Evolutionary conservation across 2,329 filamentous ascomycete species (phyloP), one percentile per base, ranked within the genome.

Genomic region (Xylariaceae sp.): DNA sequence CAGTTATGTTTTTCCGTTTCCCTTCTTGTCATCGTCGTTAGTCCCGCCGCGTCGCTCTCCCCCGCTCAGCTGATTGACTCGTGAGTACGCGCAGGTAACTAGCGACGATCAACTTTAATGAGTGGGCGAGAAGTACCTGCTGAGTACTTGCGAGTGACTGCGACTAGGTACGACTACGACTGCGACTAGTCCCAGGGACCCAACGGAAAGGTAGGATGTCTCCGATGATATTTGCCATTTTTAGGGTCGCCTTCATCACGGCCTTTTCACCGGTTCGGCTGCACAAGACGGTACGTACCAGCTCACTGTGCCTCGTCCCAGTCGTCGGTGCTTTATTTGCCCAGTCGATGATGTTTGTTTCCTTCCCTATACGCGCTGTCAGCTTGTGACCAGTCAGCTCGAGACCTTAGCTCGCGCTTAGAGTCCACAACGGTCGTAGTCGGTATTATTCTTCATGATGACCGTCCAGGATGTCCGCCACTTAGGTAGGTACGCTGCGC

Each of bases 381-480:
- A 49, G 54, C 51, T 55, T 56, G 48, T 61, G 49, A 58, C 51
- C 54, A 51, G 51, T 59, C 56, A 61, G 53, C 15, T 51, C 50
- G 52, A 44, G 23, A 47, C 18, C 44, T 51, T 17, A 52, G 57
- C 55, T 57, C 62, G 59, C 59, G 62, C 62, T 60, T 62, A 60
- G 53, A 45, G 44, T 56, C 45, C 49, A 47, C 52, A 56, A 45
- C 59, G 35, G 56, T 56, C 55, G 52, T 58, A 53, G 57, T 59
- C 4, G 23, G 23, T 30, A 30, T 30, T 30, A 59, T 54, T 59
- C 54, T 58, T 55, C 51, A 34, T 58, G 45, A 58, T 60, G 49
- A 17, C 49, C 56, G 51, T 57, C 57, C 59, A 53, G 62, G 57
- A 55, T 56, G 57, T 47, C 54, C 56, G 59, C 59, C 57, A 50